Conservation (phyloP, 2,329 filamentous ascomycete species). For the Cytospora chrysosperma region DNA sequence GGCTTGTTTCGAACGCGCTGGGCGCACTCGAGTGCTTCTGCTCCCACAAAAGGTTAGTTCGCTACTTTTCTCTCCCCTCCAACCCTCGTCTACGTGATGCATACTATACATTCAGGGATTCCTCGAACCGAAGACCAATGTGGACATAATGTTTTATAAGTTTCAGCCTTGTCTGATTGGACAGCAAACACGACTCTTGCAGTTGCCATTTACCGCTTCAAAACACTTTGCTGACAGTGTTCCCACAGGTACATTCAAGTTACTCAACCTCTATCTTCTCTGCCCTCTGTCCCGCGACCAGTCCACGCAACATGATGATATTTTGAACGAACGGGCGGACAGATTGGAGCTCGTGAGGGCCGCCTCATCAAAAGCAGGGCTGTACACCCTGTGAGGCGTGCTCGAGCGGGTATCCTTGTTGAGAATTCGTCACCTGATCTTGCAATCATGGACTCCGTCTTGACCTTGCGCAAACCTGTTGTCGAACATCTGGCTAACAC, state of each 20-base stretch:
- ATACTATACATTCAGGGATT: conserved; percentile 64
- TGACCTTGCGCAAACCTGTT: conserved; percentile 25
- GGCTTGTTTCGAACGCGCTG: not conserved
- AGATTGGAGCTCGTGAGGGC: conserved; percentile 54
- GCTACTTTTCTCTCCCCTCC: conserved; percentile 20
- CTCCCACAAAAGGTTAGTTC: conserved; percentile 47
- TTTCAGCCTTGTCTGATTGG: conserved; percentile 70
- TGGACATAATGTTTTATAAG: conserved; percentile 57
- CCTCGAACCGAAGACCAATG: conserved; percentile 66
- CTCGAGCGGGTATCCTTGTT: conserved; percentile 56
- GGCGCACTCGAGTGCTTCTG: not conserved
- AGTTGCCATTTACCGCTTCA: conserved; percentile 27
- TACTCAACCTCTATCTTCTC: conserved; percentile 19
- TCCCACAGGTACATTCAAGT: conserved; percentile 41
- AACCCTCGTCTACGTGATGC: conserved; percentile 52
- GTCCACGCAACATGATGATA: conserved; percentile 53
- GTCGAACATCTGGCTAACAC: conserved; percentile 18
- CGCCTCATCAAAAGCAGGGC: conserved; percentile 53
- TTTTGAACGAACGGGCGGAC: conserved; percentile 70
- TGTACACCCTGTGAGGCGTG: conserved; percentile 61
- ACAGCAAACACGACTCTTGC: conserved; percentile 30
- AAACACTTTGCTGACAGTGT: conserved; percentile 35
- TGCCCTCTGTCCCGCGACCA: conserved; percentile 23
- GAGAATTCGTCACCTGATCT: conserved; percentile 65
- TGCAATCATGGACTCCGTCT: conserved; percentile 29